A percentile compares a stretch with the other conserved stretches of the same genome.
phyloP scores from a whole-genome alignment of 305 asterid genomes.

The Solanum chacoense region DNA sequence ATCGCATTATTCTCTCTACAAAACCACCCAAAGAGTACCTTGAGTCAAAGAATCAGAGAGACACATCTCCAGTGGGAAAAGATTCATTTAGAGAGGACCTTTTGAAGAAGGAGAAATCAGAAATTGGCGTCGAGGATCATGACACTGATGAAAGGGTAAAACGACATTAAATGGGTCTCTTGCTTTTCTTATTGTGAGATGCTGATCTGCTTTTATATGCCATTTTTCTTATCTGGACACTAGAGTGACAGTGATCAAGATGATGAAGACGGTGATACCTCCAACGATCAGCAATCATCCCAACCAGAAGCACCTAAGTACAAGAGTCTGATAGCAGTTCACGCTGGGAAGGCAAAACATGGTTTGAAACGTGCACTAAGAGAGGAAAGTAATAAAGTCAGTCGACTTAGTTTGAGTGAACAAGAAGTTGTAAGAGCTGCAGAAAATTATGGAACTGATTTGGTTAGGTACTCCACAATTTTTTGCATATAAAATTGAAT shows the following conservation, averaged over 20 bases:
- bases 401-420: conserved; percentile 82
- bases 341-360: conserved; percentile 76
- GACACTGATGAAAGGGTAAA: conserved; percentile 18
- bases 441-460: conserved; percentile 41
- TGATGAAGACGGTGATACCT: conserved; percentile 27
- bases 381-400: conserved; percentile 30
- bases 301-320: conserved; percentile 55
- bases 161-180: background rate
- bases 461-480: conserved; percentile 46
- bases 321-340: conserved; percentile 79
- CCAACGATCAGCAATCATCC: conserved; percentile 27
- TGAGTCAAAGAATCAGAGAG: conserved; percentile 31
- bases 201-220: background rate
- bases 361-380: conserved; percentile 53
- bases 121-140: background rate
- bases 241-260: conserved; percentile 58
- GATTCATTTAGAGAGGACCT: conserved; percentile 51
- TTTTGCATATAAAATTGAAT: background rate
- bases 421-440: conserved; percentile 83
- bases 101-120: conserved; percentile 9
- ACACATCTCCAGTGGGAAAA: conserved; percentile 39
- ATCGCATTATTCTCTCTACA: conserved; percentile 67
- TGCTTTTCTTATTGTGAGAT: background rate
- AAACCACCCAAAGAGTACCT: conserved; percentile 89
- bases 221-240: conserved; percentile 2